A percentile compares a stretch with the other conserved stretches of the same genome.
phyloP scores from a whole-genome alignment of 78 protist species.

The Guillardia theta region DNA sequence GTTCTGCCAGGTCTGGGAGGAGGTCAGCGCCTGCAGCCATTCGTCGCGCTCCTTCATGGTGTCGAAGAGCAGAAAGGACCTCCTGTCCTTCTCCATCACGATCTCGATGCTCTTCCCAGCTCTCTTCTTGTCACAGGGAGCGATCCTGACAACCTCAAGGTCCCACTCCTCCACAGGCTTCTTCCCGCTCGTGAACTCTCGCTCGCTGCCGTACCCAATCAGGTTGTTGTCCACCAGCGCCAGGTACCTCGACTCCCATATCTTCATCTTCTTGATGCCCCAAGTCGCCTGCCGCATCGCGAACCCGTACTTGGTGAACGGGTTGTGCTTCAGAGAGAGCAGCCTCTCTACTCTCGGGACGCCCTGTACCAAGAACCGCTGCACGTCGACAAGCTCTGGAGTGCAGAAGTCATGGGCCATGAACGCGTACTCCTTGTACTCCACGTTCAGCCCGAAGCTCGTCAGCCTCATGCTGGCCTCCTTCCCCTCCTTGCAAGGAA shows the following conservation, averaged over 20 bases:
- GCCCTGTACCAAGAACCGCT: not conserved
- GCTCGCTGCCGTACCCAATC: not conserved
- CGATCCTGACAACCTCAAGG: not conserved
- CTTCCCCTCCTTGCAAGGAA: not conserved
- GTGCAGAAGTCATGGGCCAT: constrained; percentile 9
- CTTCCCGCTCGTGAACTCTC: not conserved
- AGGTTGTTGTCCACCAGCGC: not conserved
- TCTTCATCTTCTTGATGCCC: not conserved
- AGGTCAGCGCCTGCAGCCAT: not conserved
- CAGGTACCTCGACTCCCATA: not conserved
- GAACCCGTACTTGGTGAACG: not conserved
- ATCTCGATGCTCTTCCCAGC: not conserved
- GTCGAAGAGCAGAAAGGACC: not conserved
- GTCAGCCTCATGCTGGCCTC: not conserved
- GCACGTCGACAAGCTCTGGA: not conserved
- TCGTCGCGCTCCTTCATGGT: not conserved
- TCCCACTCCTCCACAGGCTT: not conserved
- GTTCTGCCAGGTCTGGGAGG: not conserved
- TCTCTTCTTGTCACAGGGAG: not conserved
- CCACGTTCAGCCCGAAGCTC: not conserved
- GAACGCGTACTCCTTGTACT: not conserved
- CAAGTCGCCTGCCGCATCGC: not conserved
- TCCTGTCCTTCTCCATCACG: not conserved
- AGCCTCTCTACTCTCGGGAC: not conserved
- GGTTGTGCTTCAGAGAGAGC: not conserved